Percentiles rank a stretch among this genome's conserved stretches.
Evolutionary conservation across 345 rosid genomes (phyloP).

Genomic region (Eutrema yunnanense): DNA sequence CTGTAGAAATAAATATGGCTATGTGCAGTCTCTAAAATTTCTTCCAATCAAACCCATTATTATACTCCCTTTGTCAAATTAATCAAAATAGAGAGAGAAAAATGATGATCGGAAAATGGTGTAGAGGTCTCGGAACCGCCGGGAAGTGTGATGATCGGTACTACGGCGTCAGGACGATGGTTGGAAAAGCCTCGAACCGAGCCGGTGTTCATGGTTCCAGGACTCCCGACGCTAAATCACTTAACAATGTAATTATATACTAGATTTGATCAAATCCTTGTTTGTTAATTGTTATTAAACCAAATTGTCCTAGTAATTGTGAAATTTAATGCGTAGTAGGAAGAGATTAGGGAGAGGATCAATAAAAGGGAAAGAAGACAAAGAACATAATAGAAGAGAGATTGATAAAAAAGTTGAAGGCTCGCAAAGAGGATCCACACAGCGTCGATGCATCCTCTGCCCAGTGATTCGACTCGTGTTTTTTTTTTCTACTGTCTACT

Average conservation of each 20-base stretch:
- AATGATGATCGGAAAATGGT: conserved; percentile 16
- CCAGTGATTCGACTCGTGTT: neutral
- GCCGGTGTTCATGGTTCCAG: conserved; percentile 28
- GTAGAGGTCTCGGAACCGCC: neutral
- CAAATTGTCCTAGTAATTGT: neutral
- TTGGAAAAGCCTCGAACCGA: conserved; percentile 30
- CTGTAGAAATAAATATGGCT: too few species aligned
- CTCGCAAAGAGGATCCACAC: neutral
- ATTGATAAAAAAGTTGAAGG: conserved; percentile 13
- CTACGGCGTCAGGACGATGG: conserved; percentile 15
- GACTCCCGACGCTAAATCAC: conserved; percentile 19
- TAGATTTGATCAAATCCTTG: neutral
- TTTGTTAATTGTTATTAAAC: neutral
- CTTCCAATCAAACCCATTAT: too few species aligned
- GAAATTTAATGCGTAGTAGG: conserved; percentile 9
- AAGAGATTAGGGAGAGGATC: conserved; percentile 22
- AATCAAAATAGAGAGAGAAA: neutral
- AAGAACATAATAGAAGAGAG: too few species aligned
- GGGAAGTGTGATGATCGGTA: neutral
- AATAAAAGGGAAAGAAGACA: too few species aligned
- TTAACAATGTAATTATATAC: conserved; percentile 18
- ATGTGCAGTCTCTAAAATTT: too few species aligned
- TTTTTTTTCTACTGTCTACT: neutral
- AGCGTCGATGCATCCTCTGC: neutral
- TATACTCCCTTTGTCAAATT: neutral